A percentile compares a stretch with the other conserved stretches of the same genome.
These are phyloP conservation scores for Lactarius vividus DNA, from an alignment of 768 basidiomycete genomes.

Conservation along the genomic window DNA sequence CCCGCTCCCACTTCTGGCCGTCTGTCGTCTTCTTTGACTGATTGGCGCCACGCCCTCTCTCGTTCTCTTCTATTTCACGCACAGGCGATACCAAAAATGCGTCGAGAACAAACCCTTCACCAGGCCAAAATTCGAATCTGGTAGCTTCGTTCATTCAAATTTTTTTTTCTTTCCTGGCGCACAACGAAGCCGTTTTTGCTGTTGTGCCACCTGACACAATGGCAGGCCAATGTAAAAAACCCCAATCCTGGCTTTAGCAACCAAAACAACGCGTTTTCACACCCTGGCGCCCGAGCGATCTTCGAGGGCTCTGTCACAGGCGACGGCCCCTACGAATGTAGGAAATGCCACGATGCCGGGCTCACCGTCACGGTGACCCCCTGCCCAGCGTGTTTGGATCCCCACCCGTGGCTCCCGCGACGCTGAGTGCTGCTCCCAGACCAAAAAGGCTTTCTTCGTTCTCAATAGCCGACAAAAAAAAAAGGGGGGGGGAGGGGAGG, in stretches of 20 bases:
- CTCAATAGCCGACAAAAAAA: no score
- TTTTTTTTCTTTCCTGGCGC: not conserved
- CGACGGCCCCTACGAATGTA: not conserved
- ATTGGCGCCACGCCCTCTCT: not conserved
- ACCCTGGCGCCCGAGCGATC: not conserved
- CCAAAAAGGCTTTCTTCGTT: no score
- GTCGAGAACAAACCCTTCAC: accelerated
- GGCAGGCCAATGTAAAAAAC: not conserved
- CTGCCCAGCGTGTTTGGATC: not conserved
- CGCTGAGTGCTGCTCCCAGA: not conserved
- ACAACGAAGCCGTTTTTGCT: not conserved
- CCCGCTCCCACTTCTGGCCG: not conserved
- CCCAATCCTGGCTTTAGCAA: no score
- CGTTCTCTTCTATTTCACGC: no score
- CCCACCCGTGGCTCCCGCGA: not conserved
- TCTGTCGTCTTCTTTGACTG: not conserved
- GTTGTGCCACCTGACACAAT: not conserved
- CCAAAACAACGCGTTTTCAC: no score
- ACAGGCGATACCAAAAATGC: no score
- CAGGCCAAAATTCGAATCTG: not conserved
- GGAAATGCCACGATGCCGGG: not conserved
- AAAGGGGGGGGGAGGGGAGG: no score
- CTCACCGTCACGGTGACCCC: not conserved
- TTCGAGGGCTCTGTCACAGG: not conserved
- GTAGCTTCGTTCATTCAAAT: not conserved